phyloP scores from a whole-genome alignment of 495 filamentous ascomycete species.

The Achaetomiella virescens region DNA sequence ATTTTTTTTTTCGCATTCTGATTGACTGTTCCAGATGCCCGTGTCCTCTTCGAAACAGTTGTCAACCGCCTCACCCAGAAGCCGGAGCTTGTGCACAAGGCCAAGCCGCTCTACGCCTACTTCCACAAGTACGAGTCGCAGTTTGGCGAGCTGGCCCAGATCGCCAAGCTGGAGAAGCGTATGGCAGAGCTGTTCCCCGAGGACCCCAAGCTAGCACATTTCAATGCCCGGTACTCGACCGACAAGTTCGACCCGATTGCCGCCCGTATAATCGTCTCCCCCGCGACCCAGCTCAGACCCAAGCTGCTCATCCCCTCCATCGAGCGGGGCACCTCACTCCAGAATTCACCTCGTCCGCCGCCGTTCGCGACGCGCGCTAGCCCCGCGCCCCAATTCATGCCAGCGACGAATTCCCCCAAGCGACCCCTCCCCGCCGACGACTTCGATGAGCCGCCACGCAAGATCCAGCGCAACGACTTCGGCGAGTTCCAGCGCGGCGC shows the following conservation, averaged over 20 bases:
- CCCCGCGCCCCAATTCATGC: constrained; percentile 46
- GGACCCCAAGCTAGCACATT: constrained; percentile 68
- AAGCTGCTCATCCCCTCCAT: constrained; percentile 49
- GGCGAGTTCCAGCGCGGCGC: constrained; percentile 56
- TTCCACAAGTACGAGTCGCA: constrained; percentile 94
- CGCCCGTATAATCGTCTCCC: constrained; percentile 76
- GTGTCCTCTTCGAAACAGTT: constrained; percentile 89
- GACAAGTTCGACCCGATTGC: constrained; percentile 57
- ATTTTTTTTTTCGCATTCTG: neutral
- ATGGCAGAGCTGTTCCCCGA: constrained; percentile 90
- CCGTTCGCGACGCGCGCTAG: constrained; percentile 32
- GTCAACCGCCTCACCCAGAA: constrained; percentile 71
- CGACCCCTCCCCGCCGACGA: constrained; percentile 64
- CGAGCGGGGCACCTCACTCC: constrained; percentile 44
- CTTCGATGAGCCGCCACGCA: constrained; percentile 75
- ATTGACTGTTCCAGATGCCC: constrained; percentile 60
- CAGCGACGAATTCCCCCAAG: constrained; percentile 66
- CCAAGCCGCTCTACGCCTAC: constrained; percentile 78
- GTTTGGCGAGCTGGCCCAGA: constrained; percentile 83
- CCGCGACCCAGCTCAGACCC: constrained; percentile 64
- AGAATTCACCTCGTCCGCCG: constrained; percentile 44
- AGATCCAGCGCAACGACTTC: constrained; percentile 39
- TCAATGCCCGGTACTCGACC: constrained; percentile 66
- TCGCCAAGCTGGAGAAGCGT: constrained; percentile 81
- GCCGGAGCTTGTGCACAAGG: constrained; percentile 61